These are phyloP conservation scores for Tagetes erecta DNA, from an alignment of 129 eudicot genomes.

Conservation along the genomic window DNA sequence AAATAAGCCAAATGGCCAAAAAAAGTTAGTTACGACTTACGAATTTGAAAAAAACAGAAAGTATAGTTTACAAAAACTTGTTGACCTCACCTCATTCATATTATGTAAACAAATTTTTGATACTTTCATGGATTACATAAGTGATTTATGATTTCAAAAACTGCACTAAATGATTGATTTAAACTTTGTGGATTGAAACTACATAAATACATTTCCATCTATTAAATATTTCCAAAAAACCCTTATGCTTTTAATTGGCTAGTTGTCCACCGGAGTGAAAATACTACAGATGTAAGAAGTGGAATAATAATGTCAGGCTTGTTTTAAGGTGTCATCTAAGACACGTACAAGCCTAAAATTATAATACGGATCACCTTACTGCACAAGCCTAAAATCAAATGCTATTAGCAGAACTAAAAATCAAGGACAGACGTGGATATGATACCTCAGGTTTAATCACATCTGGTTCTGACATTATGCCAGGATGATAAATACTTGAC, in stretches of 20 bases:
- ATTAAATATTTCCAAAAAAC: not conserved
- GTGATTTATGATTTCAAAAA: slow-evolving; percentile 6
- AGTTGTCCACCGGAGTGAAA: not conserved
- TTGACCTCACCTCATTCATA: not conserved
- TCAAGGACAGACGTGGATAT: not conserved
- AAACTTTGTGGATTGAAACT: not conserved
- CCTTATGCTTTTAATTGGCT: slow-evolving; percentile 1
- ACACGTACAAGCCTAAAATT: slow-evolving; percentile 1
- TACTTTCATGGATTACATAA: slow-evolving; percentile 5
- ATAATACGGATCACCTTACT: not conserved
- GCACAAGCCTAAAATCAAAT: slow-evolving; percentile 19
- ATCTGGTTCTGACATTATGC: slow-evolving; percentile 48
- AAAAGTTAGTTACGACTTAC: not conserved
- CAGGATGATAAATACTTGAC: slow-evolving; percentile 21
- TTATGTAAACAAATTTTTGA: not conserved
- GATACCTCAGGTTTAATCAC: slow-evolving; percentile 47
- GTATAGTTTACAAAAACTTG: not conserved
- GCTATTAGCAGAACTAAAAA: not conserved
- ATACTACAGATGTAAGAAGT: slow-evolving; percentile 7
- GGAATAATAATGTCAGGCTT: slow-evolving; percentile 8
- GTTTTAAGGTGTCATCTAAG: slow-evolving; percentile 1
- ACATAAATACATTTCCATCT: slow-evolving; percentile 1
- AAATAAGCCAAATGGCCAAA: not conserved
- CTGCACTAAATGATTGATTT: not conserved
- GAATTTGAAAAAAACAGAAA: not conserved